phyloP scores from a whole-genome alignment of 345 rosid species.

The Jatropha curcas region DNA sequence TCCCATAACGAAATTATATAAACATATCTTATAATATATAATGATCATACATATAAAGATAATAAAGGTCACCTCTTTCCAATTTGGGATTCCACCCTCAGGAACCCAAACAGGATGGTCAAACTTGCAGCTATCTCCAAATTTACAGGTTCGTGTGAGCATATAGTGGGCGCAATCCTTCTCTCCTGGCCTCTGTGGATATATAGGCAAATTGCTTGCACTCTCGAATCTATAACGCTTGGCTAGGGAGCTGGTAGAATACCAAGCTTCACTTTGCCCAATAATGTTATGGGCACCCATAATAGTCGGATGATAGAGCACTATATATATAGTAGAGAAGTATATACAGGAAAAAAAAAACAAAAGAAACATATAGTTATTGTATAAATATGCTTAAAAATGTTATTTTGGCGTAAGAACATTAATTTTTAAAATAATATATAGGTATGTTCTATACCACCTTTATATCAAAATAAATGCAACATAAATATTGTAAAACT shows the following conservation, averaged over 20 bases:
- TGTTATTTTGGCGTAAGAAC: slow-evolving; percentile 24
- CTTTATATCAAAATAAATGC: slow-evolving; percentile 17
- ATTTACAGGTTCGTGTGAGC: slow-evolving; percentile 98
- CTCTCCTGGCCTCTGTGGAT: slow-evolving; percentile 97
- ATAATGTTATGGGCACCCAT: slow-evolving; percentile 76
- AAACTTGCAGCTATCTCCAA: slow-evolving; percentile 98
- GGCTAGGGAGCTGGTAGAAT: slow-evolving; percentile 64
- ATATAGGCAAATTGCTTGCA: slow-evolving; percentile 78
- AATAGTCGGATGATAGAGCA: slow-evolving; percentile 81
- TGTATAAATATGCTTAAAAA: slow-evolving; percentile 44
- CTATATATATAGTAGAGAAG: slow-evolving; percentile 78
- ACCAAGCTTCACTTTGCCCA: slow-evolving; percentile 98
- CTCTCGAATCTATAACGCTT: slow-evolving; percentile 93
- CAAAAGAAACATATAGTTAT: slow-evolving; percentile 43
- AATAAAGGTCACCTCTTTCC: slow-evolving; percentile 99
- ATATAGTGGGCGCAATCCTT: slow-evolving; percentile 99
- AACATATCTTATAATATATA: slow-evolving; percentile 22
- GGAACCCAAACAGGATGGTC: slow-evolving; percentile 99
- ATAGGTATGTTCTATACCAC: slow-evolving; percentile 5
- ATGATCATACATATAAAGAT: slow-evolving; percentile 41
- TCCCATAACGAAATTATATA: slow-evolving; percentile 14
- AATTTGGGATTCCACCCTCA: slow-evolving; percentile 99
- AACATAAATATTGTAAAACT: slow-evolving; percentile 16
- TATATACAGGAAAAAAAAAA: slow-evolving; percentile 43
- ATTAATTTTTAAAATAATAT: slow-evolving; percentile 22